Conservation (phyloP, 2,329 filamentous ascomycete genomes). For the Raffaelea arxii region DNA sequence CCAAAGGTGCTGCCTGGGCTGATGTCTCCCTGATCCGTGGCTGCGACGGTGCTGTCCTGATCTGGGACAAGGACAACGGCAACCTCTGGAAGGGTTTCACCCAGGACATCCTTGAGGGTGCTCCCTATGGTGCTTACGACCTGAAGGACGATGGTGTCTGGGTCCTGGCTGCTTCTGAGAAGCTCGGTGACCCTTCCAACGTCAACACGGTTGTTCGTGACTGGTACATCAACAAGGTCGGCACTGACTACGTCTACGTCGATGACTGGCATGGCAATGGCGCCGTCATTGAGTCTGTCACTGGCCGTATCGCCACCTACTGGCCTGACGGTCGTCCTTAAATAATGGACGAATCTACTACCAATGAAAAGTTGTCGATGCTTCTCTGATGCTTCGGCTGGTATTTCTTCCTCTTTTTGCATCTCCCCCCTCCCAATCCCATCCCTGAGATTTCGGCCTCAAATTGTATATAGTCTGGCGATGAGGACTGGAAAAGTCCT, state of each 20-base stretch:
- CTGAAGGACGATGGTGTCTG: slow-evolving; percentile 7
- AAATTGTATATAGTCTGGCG: too few relatives aligned
- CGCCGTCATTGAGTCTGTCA: slow-evolving; percentile 3
- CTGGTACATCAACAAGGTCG: slow-evolving; percentile 6
- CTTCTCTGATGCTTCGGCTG: too few relatives aligned
- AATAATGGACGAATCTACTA: too few relatives aligned
- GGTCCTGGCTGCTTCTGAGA: slow-evolving; percentile 4
- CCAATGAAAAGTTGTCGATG: too few relatives aligned
- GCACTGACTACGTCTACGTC: slow-evolving; percentile 3
- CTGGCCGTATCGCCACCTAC: slow-evolving; percentile 6
- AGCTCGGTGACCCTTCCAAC: slow-evolving; percentile 1
- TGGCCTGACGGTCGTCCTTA: slow-evolving; percentile 7
- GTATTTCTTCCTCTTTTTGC: too few relatives aligned
- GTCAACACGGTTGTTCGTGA: slow-evolving; percentile 6
- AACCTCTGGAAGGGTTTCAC: slow-evolving; percentile 7
- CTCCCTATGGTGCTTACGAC: slow-evolving; percentile 6
- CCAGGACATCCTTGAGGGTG: slow-evolving; percentile 5
- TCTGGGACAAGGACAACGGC: slow-evolving; percentile 8
- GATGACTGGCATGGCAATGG: slow-evolving; percentile 7
- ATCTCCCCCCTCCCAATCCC: too few relatives aligned
- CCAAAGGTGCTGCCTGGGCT: slow-evolving; percentile 4
- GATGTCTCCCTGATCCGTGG: slow-evolving; percentile 9
- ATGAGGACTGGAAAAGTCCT: too few relatives aligned
- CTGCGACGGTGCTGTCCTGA: slow-evolving; percentile 6
- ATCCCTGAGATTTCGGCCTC: too few relatives aligned